Percentiles rank a stretch among this genome's conserved stretches.
phyloP scores from a whole-genome alignment of 352 stramenopile genomes.

The Phytophthora pini region DNA sequence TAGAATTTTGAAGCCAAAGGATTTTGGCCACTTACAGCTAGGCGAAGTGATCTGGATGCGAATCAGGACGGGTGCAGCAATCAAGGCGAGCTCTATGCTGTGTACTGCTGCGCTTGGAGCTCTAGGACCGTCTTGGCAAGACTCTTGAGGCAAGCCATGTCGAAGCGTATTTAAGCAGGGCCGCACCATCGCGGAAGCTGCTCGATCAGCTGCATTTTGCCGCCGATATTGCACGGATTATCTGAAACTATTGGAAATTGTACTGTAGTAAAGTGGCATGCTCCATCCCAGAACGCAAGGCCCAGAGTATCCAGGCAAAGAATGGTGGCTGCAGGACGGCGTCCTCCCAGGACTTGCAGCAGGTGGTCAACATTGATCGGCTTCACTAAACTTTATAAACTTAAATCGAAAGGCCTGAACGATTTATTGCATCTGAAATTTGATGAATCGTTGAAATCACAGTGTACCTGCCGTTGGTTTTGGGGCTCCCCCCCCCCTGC shows the following conservation, averaged over 20 bases:
- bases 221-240: neutral
- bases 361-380: too few species aligned
- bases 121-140: neutral
- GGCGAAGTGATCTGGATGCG: too few species aligned
- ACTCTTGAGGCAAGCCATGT: neutral
- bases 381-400: too few species aligned
- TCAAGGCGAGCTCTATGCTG: neutral
- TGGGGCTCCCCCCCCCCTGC: too few species aligned
- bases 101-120: neutral
- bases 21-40: too few species aligned
- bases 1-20: neutral
- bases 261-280: neutral
- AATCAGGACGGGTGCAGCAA: neutral
- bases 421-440: too few species aligned
- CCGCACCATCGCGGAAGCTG: neutral
- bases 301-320: constrained; percentile 1
- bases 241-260: neutral
- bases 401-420: too few species aligned
- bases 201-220: neutral
- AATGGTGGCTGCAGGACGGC: neutral
- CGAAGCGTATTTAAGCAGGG: neutral
- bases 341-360: too few species aligned
- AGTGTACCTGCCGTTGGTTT: too few species aligned
- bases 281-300: constrained; percentile 1
- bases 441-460: too few species aligned